Evolutionary conservation across 202 grass and related monocot species (phyloP).

Genomic region (Carex arenaria): DNA sequence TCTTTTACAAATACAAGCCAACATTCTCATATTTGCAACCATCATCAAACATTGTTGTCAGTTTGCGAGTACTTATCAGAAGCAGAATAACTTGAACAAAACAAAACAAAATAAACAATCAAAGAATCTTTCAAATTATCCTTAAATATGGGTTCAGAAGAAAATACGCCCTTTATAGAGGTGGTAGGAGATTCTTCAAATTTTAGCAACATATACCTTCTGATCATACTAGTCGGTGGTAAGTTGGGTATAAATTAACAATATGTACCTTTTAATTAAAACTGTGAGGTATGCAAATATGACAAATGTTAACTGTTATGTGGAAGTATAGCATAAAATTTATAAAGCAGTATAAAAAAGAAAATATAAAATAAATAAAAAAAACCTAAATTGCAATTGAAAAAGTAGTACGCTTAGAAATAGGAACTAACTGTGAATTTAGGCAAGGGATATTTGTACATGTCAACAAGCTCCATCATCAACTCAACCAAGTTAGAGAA

Average conservation of each 20-base stretch:
- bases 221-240: background rate
- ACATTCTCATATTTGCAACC: background rate
- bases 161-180: background rate
- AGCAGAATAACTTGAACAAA: background rate
- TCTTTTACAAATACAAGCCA: background rate
- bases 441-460: slow-evolving; percentile 96
- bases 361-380: background rate
- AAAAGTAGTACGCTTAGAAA: background rate
- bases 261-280: background rate
- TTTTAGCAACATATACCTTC: background rate
- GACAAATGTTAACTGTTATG: slow-evolving; percentile 5
- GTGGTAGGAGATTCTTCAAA: background rate
- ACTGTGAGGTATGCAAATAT: background rate
- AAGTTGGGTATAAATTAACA: background rate
- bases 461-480: slow-evolving; percentile 99
- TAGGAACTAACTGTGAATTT: slow-evolving; percentile 82
- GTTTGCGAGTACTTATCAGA: background rate
- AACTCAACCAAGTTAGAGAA: slow-evolving; percentile 97
- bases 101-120: background rate
- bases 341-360: background rate
- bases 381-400: background rate
- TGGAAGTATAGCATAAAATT: background rate
- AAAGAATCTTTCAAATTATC: background rate
- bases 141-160: background rate
- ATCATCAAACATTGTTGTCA: background rate